These are phyloP conservation scores for Astrocystis sublimbata DNA, from an alignment of 495 filamentous ascomycete species.

Conservation along the genomic window DNA sequence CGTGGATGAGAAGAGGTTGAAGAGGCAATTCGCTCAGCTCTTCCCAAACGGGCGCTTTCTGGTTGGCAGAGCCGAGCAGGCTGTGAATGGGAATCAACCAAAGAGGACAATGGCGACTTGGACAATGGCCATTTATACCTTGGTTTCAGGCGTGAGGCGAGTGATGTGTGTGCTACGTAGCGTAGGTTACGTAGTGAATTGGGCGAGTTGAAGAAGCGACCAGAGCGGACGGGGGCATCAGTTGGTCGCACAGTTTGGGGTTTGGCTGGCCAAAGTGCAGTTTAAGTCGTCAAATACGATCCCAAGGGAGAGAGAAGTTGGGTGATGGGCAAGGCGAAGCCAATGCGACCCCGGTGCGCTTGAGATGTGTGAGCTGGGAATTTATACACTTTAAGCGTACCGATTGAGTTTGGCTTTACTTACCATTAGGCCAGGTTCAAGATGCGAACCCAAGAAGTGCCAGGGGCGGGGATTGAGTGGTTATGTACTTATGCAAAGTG, in stretches of 20 bases:
- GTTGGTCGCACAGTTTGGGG: neutral
- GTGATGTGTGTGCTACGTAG: too few species aligned
- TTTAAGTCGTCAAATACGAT: too few species aligned
- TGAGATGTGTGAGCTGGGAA: too few species aligned
- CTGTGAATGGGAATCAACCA: neutral
- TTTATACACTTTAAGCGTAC: too few species aligned
- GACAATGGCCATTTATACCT: conserved; percentile 6
- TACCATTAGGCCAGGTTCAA: too few species aligned
- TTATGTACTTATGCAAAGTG: too few species aligned
- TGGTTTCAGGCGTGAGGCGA: neutral
- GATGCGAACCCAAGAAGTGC: too few species aligned
- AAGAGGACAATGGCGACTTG: neutral
- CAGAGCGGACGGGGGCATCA: neutral
- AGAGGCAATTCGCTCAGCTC: neutral
- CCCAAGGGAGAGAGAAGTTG: neutral
- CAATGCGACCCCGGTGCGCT: neutral
- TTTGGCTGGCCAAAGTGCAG: neutral
- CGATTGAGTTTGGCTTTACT: too few species aligned
- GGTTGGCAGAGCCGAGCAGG: neutral
- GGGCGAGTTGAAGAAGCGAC: neutral
- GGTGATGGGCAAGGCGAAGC: neutral
- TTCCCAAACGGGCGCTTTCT: too few species aligned
- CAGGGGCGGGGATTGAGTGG: too few species aligned
- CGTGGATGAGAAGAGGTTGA: neutral
- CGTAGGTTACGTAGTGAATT: too few species aligned